phyloP scores from a whole-genome alignment of 768 basidiomycete species.

The Mycena kentingensis region DNA sequence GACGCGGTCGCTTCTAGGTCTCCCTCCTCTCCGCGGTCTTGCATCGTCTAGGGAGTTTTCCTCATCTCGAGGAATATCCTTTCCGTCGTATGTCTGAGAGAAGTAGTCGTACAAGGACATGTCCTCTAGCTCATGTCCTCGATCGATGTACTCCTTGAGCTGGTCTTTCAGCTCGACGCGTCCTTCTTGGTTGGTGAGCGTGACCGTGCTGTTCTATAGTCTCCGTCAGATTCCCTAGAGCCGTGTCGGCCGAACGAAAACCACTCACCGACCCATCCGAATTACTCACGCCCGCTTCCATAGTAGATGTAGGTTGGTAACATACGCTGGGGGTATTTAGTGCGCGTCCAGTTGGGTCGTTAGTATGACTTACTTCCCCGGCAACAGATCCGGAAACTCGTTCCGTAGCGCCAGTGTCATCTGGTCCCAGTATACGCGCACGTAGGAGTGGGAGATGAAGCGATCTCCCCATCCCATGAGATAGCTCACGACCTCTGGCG shows the following conservation, averaged over 20 bases:
- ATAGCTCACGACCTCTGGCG: constrained; percentile 38
- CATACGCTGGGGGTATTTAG: too few species aligned
- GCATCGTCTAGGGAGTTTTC: not conserved
- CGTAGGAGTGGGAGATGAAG: constrained; percentile 39
- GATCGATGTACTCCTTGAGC: constrained; percentile 20
- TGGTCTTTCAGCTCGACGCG: not conserved
- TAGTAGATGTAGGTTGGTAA: not conserved
- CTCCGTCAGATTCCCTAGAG: not conserved
- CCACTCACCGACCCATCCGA: too few species aligned
- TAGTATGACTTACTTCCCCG: not conserved
- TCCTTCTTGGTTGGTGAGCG: not conserved
- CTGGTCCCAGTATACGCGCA: constrained; percentile 35
- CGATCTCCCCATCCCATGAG: constrained; percentile 46
- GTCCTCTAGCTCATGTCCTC: constrained; percentile 17
- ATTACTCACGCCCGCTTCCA: too few species aligned
- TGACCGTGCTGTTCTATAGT: not conserved
- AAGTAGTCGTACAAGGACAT: not conserved
- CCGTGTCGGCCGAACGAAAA: too few species aligned
- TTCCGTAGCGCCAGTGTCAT: constrained; percentile 15
- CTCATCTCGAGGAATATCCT: constrained; percentile 20
- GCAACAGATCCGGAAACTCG: constrained; percentile 9
- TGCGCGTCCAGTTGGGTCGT: too few species aligned
- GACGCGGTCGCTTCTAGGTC: constrained; percentile 24
- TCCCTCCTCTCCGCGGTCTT: not conserved
- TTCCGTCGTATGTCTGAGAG: constrained; percentile 11